Base-by-base conservation (phyloP, 352 stramenopile species). In the Globisporangium sylvaticum region DNA sequence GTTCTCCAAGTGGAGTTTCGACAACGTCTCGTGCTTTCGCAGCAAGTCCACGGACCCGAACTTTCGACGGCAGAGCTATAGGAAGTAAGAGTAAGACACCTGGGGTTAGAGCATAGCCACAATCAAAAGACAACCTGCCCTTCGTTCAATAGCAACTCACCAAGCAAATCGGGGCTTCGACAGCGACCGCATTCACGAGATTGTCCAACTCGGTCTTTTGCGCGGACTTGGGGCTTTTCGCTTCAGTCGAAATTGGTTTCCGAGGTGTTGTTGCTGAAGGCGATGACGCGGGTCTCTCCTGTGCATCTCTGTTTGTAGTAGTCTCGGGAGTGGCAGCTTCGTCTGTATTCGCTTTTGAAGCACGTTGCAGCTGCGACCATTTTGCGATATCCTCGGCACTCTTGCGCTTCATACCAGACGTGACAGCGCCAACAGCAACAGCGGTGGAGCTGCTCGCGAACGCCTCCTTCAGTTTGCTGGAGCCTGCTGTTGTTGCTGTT, bases 311-410 rank as follows among this genome's bases (percentile, higher is more conserved):
- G 18, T 24, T 50, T 4, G 42, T 8, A 50, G 42, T 3, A 24
- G 42, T 50, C 18, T 50, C 18, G 18, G 42, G 8, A 50, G 6
- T 18, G 34, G 1, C 24, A 6, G 34, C 37, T 22, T 74, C 31
- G 9, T 53, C 31, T 52, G 73, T 71, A 10, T 71, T 50, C 12
- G 72, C 70, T 22, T 71, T 79, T 6, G 68, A 58, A 32, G 77
- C 66, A 1, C 60, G 61, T 52, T 91, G 83, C 4, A 80, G 71
- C 37, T 90, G 86, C 1, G 86, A 92, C 88, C 86, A 95, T 66
- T 92, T 93, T 8, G 86, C 88, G 46, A 94, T 95, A 64, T 95
- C 81, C 22, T 79, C 58, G n/a, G 82, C 83, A 60, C 76, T 90
- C 62, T 92, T 94, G 54, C 85, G 84, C 62, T 91, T 91, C 37